A percentile compares a stretch with the other conserved stretches of the same genome.
Evolutionary conservation across 202 grass and related monocot genomes (phyloP).

Genomic region (Zizania palustris): DNA sequence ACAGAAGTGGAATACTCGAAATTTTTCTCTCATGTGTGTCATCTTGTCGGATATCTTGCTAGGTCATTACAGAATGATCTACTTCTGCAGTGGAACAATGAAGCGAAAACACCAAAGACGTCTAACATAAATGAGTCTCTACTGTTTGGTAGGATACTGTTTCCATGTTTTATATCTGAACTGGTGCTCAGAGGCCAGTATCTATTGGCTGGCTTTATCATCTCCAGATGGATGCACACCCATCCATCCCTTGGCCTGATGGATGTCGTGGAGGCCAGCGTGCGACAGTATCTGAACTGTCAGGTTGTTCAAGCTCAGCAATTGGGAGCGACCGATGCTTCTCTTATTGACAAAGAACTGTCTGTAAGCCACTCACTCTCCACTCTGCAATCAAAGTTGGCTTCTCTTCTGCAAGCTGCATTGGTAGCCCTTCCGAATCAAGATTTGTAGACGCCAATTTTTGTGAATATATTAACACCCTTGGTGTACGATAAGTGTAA

Average conservation of each 20-base stretch:
- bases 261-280: conserved; percentile 61
- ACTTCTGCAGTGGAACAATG: conserved; percentile 28
- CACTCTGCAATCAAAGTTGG: conserved; percentile 48
- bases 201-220: conserved; percentile 70
- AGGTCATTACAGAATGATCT: conserved; percentile 60
- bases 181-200: conserved; percentile 62
- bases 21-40: conserved; percentile 67
- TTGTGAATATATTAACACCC: conserved; percentile 32
- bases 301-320: conserved; percentile 60
- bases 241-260: conserved; percentile 68
- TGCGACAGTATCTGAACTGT: conserved; percentile 64
- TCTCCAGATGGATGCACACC: conserved; percentile 92
- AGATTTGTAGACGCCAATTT: conserved; percentile 21
- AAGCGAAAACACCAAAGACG: not conserved
- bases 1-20: conserved; percentile 44
- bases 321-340: conserved; percentile 29
- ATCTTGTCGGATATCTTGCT: conserved; percentile 66
- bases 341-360: conserved; percentile 22
- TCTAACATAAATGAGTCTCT: conserved; percentile 41
- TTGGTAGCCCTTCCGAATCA: conserved; percentile 53
- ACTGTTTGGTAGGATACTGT: conserved; percentile 57
- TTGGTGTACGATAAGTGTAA: conserved; percentile 24
- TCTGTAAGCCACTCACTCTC: conserved; percentile 50
- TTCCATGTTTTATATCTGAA: conserved; percentile 84
- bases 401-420: conserved; percentile 64